Evolutionary conservation across 2,329 filamentous ascomycete genomes (phyloP).

Genomic region (Fusarium begoniae): DNA sequence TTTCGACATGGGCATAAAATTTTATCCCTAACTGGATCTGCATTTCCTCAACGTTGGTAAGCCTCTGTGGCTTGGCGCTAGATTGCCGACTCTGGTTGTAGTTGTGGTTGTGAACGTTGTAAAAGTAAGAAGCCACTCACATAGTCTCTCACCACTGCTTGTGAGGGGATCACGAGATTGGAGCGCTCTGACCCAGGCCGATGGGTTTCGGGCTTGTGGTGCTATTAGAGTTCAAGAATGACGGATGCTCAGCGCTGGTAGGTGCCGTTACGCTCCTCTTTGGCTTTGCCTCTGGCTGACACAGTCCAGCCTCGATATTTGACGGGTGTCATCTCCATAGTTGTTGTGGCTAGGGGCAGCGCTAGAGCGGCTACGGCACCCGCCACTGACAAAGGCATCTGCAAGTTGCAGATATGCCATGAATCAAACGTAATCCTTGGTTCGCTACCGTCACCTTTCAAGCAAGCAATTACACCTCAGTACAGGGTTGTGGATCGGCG

Average conservation of each 20-base stretch:
- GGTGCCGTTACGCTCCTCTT: conserved; percentile 25
- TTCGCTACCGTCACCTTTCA: conserved; percentile 22
- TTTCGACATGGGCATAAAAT: conserved; percentile 20
- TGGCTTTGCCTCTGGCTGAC: conserved; percentile 24
- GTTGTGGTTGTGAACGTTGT: conserved; percentile 29
- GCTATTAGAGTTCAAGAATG: conserved; percentile 40
- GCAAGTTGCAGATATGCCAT: conserved; percentile 31
- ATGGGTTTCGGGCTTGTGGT: conserved; percentile 40
- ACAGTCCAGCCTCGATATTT: conserved; percentile 32
- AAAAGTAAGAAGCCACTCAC: conserved; percentile 41
- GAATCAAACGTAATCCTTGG: conserved; percentile 34
- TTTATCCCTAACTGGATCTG: conserved; percentile 24
- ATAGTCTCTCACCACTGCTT: conserved; percentile 19
- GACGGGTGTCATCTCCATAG: conserved; percentile 40
- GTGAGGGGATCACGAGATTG: conserved; percentile 40
- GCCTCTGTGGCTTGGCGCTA: conserved; percentile 29
- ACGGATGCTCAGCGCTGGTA: conserved; percentile 30
- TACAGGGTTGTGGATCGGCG: conserved; percentile 24
- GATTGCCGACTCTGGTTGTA: conserved; percentile 18
- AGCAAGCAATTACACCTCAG: conserved; percentile 35
- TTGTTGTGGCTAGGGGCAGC: conserved; percentile 38
- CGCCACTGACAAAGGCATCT: conserved; percentile 42
- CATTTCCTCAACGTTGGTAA: conserved; percentile 29
- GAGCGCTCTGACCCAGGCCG: conserved; percentile 42
- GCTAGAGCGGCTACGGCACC: conserved; percentile 44